Evolutionary conservation across 2,329 filamentous ascomycete genomes (phyloP).

Genomic region (Onygenales sp.): DNA sequence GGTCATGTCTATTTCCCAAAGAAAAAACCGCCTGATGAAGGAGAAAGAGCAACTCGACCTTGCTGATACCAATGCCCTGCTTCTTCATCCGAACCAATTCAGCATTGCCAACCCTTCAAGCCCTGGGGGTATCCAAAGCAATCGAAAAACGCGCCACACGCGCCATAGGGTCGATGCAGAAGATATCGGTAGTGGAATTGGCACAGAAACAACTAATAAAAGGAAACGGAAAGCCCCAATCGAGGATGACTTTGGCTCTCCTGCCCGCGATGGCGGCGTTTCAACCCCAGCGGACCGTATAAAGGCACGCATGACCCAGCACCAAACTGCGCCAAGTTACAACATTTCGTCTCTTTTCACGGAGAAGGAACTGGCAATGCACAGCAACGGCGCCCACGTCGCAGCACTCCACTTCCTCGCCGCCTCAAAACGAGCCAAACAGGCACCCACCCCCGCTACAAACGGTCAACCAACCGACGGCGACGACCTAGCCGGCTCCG

Average conservation of each 20-base stretch:
- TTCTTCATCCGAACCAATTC: conserved; percentile 57
- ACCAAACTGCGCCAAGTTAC: conserved; percentile 50
- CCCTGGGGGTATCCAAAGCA: conserved; percentile 50
- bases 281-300: conserved; percentile 43
- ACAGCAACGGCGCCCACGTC: conserved; percentile 51
- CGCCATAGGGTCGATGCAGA: conserved; percentile 47
- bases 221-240: conserved; percentile 49
- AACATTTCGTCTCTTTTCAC: conserved; percentile 57
- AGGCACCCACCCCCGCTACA: conserved; percentile 27
- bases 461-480: conserved; percentile 32
- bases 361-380: conserved; percentile 55
- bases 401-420: conserved; percentile 51
- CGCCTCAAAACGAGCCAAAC: conserved; percentile 40
- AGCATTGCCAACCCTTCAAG: conserved; percentile 55
- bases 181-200: conserved; percentile 39
- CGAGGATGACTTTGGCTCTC: conserved; percentile 51
- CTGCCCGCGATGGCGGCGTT: conserved; percentile 40
- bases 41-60: conserved; percentile 60
- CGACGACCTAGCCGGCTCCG: conserved; percentile 24
- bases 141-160: conserved; percentile 54
- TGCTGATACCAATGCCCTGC: conserved; percentile 55
- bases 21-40: conserved; percentile 47
- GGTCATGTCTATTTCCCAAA: conserved; percentile 47
- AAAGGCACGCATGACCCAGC: conserved; percentile 43
- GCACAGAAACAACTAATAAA: conserved; percentile 41